These are phyloP conservation scores for Aquilaria sinensis DNA, from an alignment of 345 rosid genomes.

Conservation along the genomic window DNA sequence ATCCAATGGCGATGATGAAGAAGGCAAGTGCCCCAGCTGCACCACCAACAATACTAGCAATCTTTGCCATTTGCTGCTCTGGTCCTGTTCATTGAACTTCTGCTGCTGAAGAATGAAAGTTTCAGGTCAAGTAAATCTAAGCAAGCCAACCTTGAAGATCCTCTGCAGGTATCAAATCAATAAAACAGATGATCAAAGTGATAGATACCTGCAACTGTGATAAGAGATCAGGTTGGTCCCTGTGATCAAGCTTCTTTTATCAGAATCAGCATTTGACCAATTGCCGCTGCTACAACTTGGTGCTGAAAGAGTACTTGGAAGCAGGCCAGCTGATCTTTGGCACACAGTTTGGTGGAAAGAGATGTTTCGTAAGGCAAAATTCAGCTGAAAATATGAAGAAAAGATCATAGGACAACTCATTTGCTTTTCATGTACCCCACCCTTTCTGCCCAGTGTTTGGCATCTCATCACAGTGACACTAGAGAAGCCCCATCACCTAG, in stretches of 20 bases:
- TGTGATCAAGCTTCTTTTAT: constrained; percentile 15
- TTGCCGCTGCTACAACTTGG: constrained; percentile 1
- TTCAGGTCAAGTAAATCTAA: constrained; percentile 3
- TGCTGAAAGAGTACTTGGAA: constrained; percentile 15
- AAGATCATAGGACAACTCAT: constrained; percentile 32
- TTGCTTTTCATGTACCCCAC: constrained; percentile 25
- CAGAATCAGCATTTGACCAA: constrained; percentile 8
- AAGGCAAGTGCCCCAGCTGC: constrained; percentile 36
- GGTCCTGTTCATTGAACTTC: constrained; percentile 33
- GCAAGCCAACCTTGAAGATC: neutral
- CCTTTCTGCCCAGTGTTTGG: constrained; percentile 15
- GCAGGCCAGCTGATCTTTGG: constrained; percentile 20
- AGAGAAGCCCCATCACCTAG: constrained; percentile 4
- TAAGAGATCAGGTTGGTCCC: constrained; percentile 14
- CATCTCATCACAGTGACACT: constrained; percentile 13
- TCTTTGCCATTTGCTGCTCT: constrained; percentile 33
- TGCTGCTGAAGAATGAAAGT: constrained; percentile 11
- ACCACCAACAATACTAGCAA: constrained; percentile 34
- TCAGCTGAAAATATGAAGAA: constrained; percentile 18
- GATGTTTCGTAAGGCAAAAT: constrained; percentile 17
- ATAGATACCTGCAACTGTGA: constrained; percentile 14
- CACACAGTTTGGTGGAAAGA: constrained; percentile 12
- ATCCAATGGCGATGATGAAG: constrained; percentile 20
- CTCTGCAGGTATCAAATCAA: neutral
- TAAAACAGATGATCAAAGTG: too few species aligned